Conservation (phyloP, 495 filamentous ascomycete species). For the Parmelia sp. region DNA sequence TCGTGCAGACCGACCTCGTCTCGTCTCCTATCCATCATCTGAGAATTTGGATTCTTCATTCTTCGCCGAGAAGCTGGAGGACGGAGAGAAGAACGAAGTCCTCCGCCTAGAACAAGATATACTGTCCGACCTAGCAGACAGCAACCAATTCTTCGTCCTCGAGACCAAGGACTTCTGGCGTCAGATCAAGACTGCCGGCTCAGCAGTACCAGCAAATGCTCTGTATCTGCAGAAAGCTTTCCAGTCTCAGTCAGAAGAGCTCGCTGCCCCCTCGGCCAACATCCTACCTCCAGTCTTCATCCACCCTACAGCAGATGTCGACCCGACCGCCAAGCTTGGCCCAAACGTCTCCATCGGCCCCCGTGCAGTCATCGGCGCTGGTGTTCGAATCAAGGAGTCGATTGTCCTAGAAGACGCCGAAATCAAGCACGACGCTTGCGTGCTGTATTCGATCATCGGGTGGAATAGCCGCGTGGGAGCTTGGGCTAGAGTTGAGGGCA, state of each 20-base stretch:
- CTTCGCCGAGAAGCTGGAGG: conserved; percentile 68
- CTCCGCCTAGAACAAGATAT: conserved; percentile 97
- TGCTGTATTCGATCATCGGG: conserved; percentile 94
- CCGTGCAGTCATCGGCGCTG: conserved; percentile 73
- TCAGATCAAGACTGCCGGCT: conserved; percentile 98
- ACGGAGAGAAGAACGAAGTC: conserved; percentile 73
- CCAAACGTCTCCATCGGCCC: conserved; percentile 96
- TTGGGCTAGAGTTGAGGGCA: conserved; percentile 97
- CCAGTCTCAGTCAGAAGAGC: conserved; percentile 75
- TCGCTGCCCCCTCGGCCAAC: conserved; percentile 76
- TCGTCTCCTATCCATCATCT: conserved; percentile 89
- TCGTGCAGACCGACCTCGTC: conserved; percentile 80
- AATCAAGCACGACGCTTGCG: conserved; percentile 94
- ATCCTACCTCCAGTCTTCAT: conserved; percentile 95
- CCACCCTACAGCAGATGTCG: conserved; percentile 87
- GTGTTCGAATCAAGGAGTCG: conserved; percentile 88
- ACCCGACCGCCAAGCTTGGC: conserved; percentile 92
- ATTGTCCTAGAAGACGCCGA: conserved; percentile 94
- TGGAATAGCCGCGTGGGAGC: conserved; percentile 95
- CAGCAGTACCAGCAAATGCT: conserved; percentile 93
- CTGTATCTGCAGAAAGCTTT: conserved; percentile 94
- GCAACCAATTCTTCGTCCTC: conserved; percentile 95
- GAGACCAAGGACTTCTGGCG: conserved; percentile 99
- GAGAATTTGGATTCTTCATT: conserved; percentile 85
- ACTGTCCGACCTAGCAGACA: conserved; percentile 91